Evolutionary conservation across 2,329 filamentous ascomycete species (phyloP).

Genomic region (Ophiostoma montium): DNA sequence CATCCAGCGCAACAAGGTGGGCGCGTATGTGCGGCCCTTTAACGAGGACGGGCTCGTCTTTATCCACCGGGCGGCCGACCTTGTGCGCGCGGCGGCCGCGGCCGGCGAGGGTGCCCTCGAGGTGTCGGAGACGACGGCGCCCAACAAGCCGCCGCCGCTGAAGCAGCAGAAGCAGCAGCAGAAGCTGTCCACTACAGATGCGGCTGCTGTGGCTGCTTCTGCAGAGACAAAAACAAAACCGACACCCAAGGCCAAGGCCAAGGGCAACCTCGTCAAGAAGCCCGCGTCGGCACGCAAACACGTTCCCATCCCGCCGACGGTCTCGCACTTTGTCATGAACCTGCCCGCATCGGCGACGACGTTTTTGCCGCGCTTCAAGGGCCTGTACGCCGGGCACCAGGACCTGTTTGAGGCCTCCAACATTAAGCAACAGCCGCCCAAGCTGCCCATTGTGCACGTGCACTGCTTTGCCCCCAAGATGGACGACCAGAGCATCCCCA

Average conservation of each 20-base stretch:
- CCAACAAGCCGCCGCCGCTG: slow-evolving; percentile 3
- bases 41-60: slow-evolving; percentile 74
- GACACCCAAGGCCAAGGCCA: slow-evolving; percentile 9
- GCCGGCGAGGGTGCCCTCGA: slow-evolving; percentile 28
- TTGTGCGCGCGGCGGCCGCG: slow-evolving; percentile 36
- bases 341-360: slow-evolving; percentile 79
- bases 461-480: slow-evolving; percentile 85
- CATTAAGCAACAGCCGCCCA: slow-evolving; percentile 12
- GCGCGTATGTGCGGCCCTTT: slow-evolving; percentile 60
- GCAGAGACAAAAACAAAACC: not conserved
- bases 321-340: slow-evolving; percentile 97
- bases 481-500: slow-evolving; percentile 44
- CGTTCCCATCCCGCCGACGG: slow-evolving; percentile 52
- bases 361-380: slow-evolving; percentile 64
- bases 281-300: not conserved
- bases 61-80: slow-evolving; percentile 55
- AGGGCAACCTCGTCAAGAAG: not conserved
- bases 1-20: slow-evolving; percentile 65
- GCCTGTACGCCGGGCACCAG: slow-evolving; percentile 63
- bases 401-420: slow-evolving; percentile 34
- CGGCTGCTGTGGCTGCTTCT: not conserved
- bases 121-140: slow-evolving; percentile 10
- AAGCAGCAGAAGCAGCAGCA: slow-evolving; percentile 1
- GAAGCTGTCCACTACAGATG: not conserved
- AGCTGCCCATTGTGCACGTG: slow-evolving; percentile 75